These are phyloP conservation scores for Fusarium anguioides DNA, from an alignment of 2,329 filamentous ascomycete genomes.

Conservation along the genomic window DNA sequence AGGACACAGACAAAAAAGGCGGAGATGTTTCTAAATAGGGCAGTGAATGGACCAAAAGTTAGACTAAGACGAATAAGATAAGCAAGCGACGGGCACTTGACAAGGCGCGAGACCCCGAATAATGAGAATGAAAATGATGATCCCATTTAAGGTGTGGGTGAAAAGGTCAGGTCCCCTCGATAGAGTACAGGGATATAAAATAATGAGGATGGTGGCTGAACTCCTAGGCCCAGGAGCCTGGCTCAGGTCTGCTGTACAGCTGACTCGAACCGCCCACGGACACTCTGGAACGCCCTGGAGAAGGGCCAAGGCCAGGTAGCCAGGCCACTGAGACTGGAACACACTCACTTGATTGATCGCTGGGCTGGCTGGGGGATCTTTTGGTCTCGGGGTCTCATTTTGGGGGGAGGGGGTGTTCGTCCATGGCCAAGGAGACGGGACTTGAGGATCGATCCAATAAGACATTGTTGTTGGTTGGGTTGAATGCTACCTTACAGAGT, in stretches of 20 bases:
- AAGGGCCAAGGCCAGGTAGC: background rate
- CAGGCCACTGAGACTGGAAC: constrained; percentile 24
- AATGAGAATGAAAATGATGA: constrained; percentile 3
- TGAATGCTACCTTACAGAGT: constrained; percentile 3
- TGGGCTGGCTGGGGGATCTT: constrained; percentile 13
- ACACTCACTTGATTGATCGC: constrained; percentile 20
- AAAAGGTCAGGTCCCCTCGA: background rate
- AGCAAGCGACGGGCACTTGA: constrained; percentile 13
- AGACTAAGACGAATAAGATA: background rate
- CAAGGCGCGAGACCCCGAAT: constrained; percentile 16
- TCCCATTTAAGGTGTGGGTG: constrained; percentile 14
- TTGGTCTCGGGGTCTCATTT: constrained; percentile 15
- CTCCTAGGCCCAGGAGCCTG: constrained; percentile 45
- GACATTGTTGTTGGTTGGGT: constrained; percentile 9
- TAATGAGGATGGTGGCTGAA: constrained; percentile 22
- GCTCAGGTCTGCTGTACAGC: constrained; percentile 38
- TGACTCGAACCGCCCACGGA: constrained; percentile 43
- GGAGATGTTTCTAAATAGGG: constrained; percentile 17
- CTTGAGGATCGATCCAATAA: constrained; percentile 26
- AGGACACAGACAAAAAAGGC: background rate
- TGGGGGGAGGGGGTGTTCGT: constrained; percentile 29
- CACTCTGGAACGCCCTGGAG: constrained; percentile 17
- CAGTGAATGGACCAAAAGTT: background rate
- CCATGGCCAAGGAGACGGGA: constrained; percentile 43
- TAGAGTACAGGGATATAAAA: constrained; percentile 9